Evolutionary conservation across 352 stramenopile species (phyloP).

Genomic region (Phytophthora ramorum): DNA sequence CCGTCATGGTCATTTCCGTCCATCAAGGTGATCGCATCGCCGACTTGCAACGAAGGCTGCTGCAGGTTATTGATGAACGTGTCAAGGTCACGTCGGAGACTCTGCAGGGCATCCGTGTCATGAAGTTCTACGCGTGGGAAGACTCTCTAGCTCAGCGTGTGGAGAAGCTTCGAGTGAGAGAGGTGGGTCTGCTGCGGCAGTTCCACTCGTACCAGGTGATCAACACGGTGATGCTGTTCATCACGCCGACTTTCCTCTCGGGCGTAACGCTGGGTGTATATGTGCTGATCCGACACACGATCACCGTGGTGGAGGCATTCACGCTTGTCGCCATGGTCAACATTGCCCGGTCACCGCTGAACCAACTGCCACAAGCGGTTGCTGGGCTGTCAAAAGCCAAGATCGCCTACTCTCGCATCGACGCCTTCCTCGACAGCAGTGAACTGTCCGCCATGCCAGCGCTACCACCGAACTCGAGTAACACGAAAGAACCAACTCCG

Average conservation of each 20-base stretch:
- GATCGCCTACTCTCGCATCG: constrained; percentile 29
- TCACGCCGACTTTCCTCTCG: constrained; percentile 50
- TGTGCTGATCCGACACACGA: constrained; percentile 33
- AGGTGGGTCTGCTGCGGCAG: constrained; percentile 43
- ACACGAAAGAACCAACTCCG: neutral
- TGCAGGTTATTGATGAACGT: constrained; percentile 43
- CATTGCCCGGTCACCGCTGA: constrained; percentile 20
- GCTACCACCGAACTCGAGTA: neutral
- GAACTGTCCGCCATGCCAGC: constrained; percentile 9
- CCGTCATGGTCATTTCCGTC: constrained; percentile 23
- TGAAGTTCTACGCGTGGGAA: constrained; percentile 92
- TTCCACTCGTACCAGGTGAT: constrained; percentile 57
- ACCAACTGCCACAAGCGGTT: constrained; percentile 44
- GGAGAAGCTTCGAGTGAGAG: constrained; percentile 41
- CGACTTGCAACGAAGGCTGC: neutral
- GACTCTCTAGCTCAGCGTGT: constrained; percentile 36
- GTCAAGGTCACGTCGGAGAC: constrained; percentile 94
- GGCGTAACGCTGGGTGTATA: constrained; percentile 43
- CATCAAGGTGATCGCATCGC: neutral
- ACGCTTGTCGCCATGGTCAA: constrained; percentile 37
- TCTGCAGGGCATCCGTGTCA: constrained; percentile 84
- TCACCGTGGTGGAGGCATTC: constrained; percentile 32
- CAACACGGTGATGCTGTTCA: constrained; percentile 63
- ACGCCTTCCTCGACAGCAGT: constrained; percentile 26
- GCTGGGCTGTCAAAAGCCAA: constrained; percentile 31